phyloP scores from a whole-genome alignment of 2,329 filamentous ascomycete species.

The Teratosphaeria zuluensis region DNA sequence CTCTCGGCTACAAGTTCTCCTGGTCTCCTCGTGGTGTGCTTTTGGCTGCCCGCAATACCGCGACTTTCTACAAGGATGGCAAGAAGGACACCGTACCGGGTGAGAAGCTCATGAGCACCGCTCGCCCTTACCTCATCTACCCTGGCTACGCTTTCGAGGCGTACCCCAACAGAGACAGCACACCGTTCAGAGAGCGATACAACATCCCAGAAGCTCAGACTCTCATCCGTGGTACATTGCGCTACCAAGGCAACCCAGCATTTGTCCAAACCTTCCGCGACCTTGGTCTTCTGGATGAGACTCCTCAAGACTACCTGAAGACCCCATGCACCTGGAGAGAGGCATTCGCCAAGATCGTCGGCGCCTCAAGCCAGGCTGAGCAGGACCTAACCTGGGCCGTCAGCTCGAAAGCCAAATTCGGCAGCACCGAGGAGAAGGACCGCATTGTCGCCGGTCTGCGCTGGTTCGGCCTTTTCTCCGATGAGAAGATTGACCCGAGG shows the following conservation, averaged over 20 bases:
- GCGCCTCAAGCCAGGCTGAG: slow-evolving; percentile 55
- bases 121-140: slow-evolving; percentile 87
- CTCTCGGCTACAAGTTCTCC: slow-evolving; percentile 87
- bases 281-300: slow-evolving; percentile 76
- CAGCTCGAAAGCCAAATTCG: slow-evolving; percentile 64
- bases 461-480: slow-evolving; percentile 61
- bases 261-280: slow-evolving; percentile 83
- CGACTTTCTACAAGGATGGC: slow-evolving; percentile 72
- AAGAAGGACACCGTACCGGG: slow-evolving; percentile 48
- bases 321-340: slow-evolving; percentile 65
- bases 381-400: slow-evolving; percentile 59
- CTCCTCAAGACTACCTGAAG: slow-evolving; percentile 55
- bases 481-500: slow-evolving; percentile 55
- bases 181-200: slow-evolving; percentile 79
- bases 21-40: slow-evolving; percentile 70
- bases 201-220: slow-evolving; percentile 85
- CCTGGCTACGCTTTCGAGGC: slow-evolving; percentile 81
- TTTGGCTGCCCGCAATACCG: slow-evolving; percentile 76
- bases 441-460: slow-evolving; percentile 61
- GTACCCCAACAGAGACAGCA: slow-evolving; percentile 89
- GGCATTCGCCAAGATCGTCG: slow-evolving; percentile 67
- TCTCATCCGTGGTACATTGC: slow-evolving; percentile 71
- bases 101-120: slow-evolving; percentile 61
- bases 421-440: slow-evolving; percentile 55
- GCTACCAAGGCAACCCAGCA: slow-evolving; percentile 83